Conservation (phyloP, 352 stramenopile species). For the Nothophytophthora sp. region DNA sequence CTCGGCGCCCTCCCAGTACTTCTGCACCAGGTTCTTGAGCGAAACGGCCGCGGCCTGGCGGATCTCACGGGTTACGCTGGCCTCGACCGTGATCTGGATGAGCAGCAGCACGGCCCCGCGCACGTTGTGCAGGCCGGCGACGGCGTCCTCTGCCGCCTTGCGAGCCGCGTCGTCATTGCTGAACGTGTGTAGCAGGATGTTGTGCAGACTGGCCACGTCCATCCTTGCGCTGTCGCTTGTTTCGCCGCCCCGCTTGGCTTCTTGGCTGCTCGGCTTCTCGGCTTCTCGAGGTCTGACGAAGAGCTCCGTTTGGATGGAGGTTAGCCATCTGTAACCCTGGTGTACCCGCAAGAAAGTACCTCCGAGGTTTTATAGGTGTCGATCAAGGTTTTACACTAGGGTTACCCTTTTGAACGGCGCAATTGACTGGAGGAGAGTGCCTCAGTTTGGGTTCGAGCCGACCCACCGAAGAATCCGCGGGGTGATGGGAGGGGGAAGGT, state of each 20-base stretch:
- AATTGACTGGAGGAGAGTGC: background rate
- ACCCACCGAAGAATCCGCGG: background rate
- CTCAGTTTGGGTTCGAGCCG: background rate
- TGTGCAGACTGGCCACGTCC: constrained; percentile 89
- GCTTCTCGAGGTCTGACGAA: constrained; percentile 8
- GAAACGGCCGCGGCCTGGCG: constrained; percentile 94
- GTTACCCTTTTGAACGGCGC: too few relatives aligned
- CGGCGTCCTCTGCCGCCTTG: constrained; percentile 74
- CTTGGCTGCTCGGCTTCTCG: constrained; percentile 9
- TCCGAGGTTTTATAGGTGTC: background rate
- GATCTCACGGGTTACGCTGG: constrained; percentile 77
- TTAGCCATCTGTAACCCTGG: constrained; percentile 24
- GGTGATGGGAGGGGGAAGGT: background rate
- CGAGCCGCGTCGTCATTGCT: constrained; percentile 72
- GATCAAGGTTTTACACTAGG: background rate
- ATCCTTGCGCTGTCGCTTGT: constrained; percentile 46
- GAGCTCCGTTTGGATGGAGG: constrained; percentile 25
- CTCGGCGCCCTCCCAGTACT: constrained; percentile 91
- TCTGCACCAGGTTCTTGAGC: constrained; percentile 96
- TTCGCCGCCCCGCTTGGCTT: constrained; percentile 18
- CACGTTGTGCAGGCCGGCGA: constrained; percentile 76
- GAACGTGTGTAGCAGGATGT: constrained; percentile 89
- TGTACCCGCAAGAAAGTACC: background rate
- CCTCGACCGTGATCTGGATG: constrained; percentile 78
- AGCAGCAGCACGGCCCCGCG: constrained; percentile 78